Percentiles rank a stretch among this genome's conserved stretches.
These are phyloP conservation scores for Diophrys appendiculata DNA, from an alignment of 73 alveolate species.

Conservation along the genomic window DNA sequence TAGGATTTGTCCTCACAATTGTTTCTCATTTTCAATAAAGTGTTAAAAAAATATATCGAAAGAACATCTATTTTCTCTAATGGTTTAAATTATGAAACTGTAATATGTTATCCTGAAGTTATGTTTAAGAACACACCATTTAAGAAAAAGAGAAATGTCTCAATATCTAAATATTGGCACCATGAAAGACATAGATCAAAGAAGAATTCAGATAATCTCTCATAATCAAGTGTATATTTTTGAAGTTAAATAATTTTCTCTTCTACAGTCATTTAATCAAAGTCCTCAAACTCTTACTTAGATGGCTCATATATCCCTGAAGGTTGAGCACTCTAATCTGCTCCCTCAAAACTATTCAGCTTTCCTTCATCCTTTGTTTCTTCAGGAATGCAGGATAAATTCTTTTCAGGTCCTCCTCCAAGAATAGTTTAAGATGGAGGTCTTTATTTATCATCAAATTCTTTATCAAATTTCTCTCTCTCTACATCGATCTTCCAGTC, in stretches of 20 bases:
- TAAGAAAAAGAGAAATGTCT: constrained; percentile 59
- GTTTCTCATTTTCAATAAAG: constrained; percentile 44
- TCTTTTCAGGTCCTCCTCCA: not conserved
- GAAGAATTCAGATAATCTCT: constrained; percentile 67
- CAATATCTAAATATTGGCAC: constrained; percentile 66
- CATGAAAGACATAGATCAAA: constrained; percentile 71
- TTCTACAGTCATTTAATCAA: no score
- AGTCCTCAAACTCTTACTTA: constrained; percentile 3
- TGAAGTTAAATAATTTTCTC: no score
- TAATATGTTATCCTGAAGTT: constrained; percentile 60
- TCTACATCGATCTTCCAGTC: constrained; percentile 77
- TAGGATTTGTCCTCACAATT: constrained; percentile 37
- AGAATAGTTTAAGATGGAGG: no score
- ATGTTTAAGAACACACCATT: constrained; percentile 68
- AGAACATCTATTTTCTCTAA: constrained; percentile 59
- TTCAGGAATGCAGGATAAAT: not conserved
- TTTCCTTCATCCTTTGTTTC: not conserved
- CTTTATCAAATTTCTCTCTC: constrained; percentile 51
- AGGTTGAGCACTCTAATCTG: not conserved
- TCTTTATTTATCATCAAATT: constrained; percentile 10
- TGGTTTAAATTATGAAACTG: constrained; percentile 41
- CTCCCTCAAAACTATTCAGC: not conserved
- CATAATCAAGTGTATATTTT: constrained; percentile 41
- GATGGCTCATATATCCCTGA: not conserved
- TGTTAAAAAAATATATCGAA: constrained; percentile 60